Evolutionary conservation across 495 filamentous ascomycete species (phyloP).

Genomic region (Hypoxylon perforatum): DNA sequence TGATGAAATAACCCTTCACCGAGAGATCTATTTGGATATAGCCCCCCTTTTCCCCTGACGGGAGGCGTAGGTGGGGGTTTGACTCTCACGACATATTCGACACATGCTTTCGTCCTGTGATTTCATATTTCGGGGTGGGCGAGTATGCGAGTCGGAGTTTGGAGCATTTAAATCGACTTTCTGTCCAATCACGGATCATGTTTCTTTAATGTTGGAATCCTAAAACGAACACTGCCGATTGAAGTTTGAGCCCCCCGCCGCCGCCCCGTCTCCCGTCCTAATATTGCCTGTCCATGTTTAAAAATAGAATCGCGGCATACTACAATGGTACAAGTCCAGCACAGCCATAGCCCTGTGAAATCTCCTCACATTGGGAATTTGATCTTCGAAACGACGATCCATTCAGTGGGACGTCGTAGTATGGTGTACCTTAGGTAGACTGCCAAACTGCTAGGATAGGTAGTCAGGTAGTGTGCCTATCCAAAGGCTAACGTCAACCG

Average conservation of each 20-base stretch:
- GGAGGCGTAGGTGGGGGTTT: constrained; percentile 17
- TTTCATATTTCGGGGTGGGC: constrained; percentile 31
- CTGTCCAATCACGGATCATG: constrained; percentile 31
- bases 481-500: neutral
- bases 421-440: neutral
- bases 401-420: constrained; percentile 3
- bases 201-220: constrained; percentile 8
- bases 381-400: constrained; percentile 17
- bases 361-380: constrained; percentile 8
- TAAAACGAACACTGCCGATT: constrained; percentile 30
- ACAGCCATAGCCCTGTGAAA: constrained; percentile 4
- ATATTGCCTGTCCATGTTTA: constrained; percentile 10
- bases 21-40: constrained; percentile 10
- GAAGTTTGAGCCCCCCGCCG: constrained; percentile 22
- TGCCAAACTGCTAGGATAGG: too few species aligned
- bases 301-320: constrained; percentile 39
- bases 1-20: constrained; percentile 28
- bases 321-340: constrained; percentile 2
- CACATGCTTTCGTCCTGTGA: constrained; percentile 25
- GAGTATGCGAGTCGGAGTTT: constrained; percentile 30
- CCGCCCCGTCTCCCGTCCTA: neutral
- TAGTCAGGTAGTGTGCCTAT: too few species aligned
- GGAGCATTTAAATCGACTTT: constrained; percentile 10
- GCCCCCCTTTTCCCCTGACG: constrained; percentile 15
- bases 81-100: constrained; percentile 12